Percentiles rank a stretch among this genome's conserved stretches.
phyloP scores from a whole-genome alignment of 768 basidiomycete species.

The Collybia sordida region DNA sequence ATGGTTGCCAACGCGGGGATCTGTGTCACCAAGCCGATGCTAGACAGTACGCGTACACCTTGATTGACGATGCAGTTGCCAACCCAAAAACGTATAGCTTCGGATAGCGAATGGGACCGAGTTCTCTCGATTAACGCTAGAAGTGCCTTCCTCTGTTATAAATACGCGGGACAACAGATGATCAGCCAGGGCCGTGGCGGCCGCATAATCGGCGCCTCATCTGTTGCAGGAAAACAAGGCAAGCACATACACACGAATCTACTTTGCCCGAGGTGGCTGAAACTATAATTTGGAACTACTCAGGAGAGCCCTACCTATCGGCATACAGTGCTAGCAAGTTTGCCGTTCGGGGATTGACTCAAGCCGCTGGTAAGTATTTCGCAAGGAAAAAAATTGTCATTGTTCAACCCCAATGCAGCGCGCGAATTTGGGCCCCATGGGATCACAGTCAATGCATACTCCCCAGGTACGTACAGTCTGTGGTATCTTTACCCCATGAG shows the following conservation, averaged over 20 bases:
- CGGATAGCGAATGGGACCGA: constrained; percentile 25
- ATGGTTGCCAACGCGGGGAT: constrained; percentile 38
- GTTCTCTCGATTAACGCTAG: constrained; percentile 26
- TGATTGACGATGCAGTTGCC: not conserved
- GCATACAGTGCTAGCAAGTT: constrained; percentile 40
- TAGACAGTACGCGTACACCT: constrained; percentile 19
- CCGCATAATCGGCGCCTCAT: constrained; percentile 31
- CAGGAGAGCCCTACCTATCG: constrained; percentile 8
- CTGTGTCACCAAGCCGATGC: constrained; percentile 12
- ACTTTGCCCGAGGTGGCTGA: not conserved
- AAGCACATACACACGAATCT: not conserved
- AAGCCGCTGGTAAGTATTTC: constrained; percentile 20
- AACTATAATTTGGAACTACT: not conserved
- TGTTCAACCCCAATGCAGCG: constrained; percentile 9
- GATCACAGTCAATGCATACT: constrained; percentile 24
- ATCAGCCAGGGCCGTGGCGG: constrained; percentile 33
- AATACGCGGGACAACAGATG: constrained; percentile 32
- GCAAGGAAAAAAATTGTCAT: not conserved
- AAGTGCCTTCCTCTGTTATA: constrained; percentile 31
- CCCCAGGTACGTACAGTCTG: constrained; percentile 12
- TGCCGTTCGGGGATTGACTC: constrained; percentile 38
- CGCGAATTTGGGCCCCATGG: constrained; percentile 15
- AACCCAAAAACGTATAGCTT: constrained; percentile 7
- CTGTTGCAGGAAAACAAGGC: constrained; percentile 33
- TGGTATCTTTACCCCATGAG: not conserved